phyloP scores from a whole-genome alignment of 2,329 filamentous ascomycete genomes.

The Alternaria alternata region DNA sequence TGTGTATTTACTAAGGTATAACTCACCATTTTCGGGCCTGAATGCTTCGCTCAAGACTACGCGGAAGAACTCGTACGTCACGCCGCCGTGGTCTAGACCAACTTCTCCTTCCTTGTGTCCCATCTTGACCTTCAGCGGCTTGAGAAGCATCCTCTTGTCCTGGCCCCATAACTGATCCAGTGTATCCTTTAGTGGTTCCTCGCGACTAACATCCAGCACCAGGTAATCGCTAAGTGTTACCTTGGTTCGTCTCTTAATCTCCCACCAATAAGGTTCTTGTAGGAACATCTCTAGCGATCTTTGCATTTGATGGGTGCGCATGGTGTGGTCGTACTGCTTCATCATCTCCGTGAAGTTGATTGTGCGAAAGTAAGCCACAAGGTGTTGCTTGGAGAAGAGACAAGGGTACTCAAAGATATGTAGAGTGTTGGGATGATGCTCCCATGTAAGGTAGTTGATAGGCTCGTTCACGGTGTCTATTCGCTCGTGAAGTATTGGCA shows the following conservation, averaged over 20 bases:
- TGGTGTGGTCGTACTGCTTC: slow-evolving; percentile 69
- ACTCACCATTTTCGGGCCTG: slow-evolving; percentile 73
- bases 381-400: slow-evolving; percentile 74
- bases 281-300: slow-evolving; percentile 36
- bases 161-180: slow-evolving; percentile 91
- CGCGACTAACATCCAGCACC: slow-evolving; percentile 55
- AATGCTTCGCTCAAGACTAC: slow-evolving; percentile 82
- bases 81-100: slow-evolving; percentile 91
- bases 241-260: slow-evolving; percentile 45
- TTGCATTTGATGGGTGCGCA: slow-evolving; percentile 40
- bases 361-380: slow-evolving; percentile 85
- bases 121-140: slow-evolving; percentile 87
- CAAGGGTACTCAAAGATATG: slow-evolving; percentile 85
- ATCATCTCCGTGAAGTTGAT: slow-evolving; percentile 91
- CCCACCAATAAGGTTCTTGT: slow-evolving; percentile 30
- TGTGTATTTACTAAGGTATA: background rate
- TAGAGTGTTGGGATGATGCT: slow-evolving; percentile 68
- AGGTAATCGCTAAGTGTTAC: slow-evolving; percentile 52
- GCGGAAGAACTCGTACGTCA: slow-evolving; percentile 96
- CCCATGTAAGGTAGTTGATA: slow-evolving; percentile 68
- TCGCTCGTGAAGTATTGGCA: slow-evolving; percentile 77
- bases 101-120: slow-evolving; percentile 83
- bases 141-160: slow-evolving; percentile 79
- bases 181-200: slow-evolving; percentile 52
- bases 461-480: slow-evolving; percentile 80